Percentiles rank a stretch among this genome's conserved stretches.
Evolutionary conservation across 2,329 filamentous ascomycete species (phyloP).

Genomic region (Pseudocercospora pini-densiflorae): DNA sequence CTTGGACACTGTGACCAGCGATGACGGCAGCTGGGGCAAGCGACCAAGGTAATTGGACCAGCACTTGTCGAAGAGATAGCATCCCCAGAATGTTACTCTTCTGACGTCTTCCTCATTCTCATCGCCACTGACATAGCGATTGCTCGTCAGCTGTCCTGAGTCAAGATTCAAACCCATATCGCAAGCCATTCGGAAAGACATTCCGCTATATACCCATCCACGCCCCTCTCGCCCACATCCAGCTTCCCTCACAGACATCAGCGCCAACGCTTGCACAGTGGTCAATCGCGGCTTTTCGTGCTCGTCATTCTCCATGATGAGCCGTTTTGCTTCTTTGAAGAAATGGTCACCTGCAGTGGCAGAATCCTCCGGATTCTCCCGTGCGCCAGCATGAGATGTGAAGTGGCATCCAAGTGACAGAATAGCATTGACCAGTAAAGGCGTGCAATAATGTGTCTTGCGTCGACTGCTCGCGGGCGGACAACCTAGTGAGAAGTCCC

Average conservation of each 20-base stretch:
- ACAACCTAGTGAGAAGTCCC: constrained; percentile 78
- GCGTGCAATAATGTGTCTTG: constrained; percentile 79
- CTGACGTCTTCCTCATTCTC: constrained; percentile 88
- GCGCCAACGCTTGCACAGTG: constrained; percentile 87
- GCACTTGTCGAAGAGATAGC: constrained; percentile 97
- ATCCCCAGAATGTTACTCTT: constrained; percentile 95
- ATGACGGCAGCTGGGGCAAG: constrained; percentile 80
- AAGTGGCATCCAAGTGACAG: constrained; percentile 93
- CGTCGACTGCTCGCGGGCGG: constrained; percentile 54
- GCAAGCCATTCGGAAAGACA: constrained; percentile 97
- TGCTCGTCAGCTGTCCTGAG: constrained; percentile 65
- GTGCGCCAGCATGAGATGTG: constrained; percentile 74
- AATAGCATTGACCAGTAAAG: constrained; percentile 91
- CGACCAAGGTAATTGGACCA: constrained; percentile 98
- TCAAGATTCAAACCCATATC: constrained; percentile 93
- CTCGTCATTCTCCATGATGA: constrained; percentile 90
- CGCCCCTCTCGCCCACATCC: constrained; percentile 93
- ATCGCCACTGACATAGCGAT: constrained; percentile 49
- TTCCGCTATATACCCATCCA: constrained; percentile 97
- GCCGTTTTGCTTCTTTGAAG: constrained; percentile 87
- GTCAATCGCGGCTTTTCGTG: constrained; percentile 87
- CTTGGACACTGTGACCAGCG: constrained; percentile 82
- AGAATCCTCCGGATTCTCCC: constrained; percentile 71
- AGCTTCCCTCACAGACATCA: constrained; percentile 96
- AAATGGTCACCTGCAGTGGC: constrained; percentile 94